These are phyloP conservation scores for Euphorbia tirucalli DNA, from an alignment of 345 rosid species.

Conservation along the genomic window DNA sequence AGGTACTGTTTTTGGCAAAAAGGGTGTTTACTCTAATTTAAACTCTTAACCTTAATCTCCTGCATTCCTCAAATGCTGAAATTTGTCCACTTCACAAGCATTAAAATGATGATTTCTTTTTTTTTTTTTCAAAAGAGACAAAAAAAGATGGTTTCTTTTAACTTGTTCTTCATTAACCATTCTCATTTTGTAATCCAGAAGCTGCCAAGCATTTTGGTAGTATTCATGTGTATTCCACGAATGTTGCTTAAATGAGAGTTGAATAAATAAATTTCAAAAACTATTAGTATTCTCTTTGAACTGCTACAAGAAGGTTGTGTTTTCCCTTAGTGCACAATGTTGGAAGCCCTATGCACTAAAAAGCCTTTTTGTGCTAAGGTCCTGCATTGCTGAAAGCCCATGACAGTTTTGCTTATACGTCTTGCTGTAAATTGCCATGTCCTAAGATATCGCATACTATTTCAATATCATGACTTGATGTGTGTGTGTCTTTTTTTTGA, in stretches of 20 bases:
- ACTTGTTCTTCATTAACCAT: background rate
- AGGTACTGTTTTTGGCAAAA: background rate
- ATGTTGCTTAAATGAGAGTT: background rate
- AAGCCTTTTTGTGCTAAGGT: background rate
- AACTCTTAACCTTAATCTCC: background rate
- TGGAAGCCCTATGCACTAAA: background rate
- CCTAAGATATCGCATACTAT: background rate
- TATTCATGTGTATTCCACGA: background rate
- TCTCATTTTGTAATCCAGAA: background rate
- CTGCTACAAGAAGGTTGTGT: background rate
- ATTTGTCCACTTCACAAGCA: background rate
- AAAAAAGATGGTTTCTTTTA: background rate
- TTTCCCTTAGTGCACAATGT: background rate
- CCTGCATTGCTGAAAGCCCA: background rate
- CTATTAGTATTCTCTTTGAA: background rate
- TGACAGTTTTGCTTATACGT: background rate
- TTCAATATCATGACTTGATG: background rate
- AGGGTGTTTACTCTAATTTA: background rate
- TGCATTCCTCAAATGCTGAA: background rate
- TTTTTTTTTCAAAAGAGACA: too few species aligned
- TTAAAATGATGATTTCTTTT: background rate
- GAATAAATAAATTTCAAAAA: background rate
- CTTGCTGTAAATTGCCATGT: background rate
- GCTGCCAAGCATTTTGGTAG: too few species aligned
- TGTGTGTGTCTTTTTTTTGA: too few species aligned